phyloP scores from a whole-genome alignment of 2,329 filamentous ascomycete genomes.

The Verticillium zaregamsianum region DNA sequence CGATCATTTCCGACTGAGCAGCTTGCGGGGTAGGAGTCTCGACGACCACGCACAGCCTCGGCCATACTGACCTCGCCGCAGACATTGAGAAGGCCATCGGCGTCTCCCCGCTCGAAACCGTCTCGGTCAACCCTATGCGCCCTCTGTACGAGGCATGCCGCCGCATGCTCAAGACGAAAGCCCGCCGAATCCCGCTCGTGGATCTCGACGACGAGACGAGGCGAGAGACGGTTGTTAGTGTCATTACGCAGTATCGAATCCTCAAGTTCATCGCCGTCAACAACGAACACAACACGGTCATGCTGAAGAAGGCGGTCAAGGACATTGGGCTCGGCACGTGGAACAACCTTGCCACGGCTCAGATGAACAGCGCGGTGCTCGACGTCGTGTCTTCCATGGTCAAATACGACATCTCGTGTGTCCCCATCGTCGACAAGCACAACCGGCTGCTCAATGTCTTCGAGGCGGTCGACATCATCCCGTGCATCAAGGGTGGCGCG shows the following conservation, averaged over 20 bases:
- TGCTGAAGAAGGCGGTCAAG: slow-evolving; percentile 79
- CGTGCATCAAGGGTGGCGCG: slow-evolving; percentile 85
- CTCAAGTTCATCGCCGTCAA: slow-evolving; percentile 99
- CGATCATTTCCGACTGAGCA: slow-evolving; percentile 90
- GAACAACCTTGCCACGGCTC: slow-evolving; percentile 71
- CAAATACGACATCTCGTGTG: slow-evolving; percentile 86
- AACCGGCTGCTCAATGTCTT: slow-evolving; percentile 87
- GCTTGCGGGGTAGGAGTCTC: slow-evolving; percentile 71
- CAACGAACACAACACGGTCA: slow-evolving; percentile 75
- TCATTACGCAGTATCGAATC: slow-evolving; percentile 97
- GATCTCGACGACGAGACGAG: slow-evolving; percentile 93
- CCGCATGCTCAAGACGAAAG: slow-evolving; percentile 89
- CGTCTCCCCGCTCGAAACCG: slow-evolving; percentile 85
- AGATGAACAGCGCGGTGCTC: slow-evolving; percentile 87
- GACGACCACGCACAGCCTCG: not conserved
- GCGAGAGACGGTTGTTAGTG: slow-evolving; percentile 88
- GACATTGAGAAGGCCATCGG: slow-evolving; percentile 95
- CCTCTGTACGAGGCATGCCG: slow-evolving; percentile 94
- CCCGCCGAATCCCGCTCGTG: slow-evolving; percentile 87
- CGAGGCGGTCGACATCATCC: slow-evolving; percentile 95
- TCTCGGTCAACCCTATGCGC: slow-evolving; percentile 87
- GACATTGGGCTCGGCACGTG: slow-evolving; percentile 88
- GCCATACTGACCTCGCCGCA: slow-evolving; percentile 28
- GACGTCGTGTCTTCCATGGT: slow-evolving; percentile 94
- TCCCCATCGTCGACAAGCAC: slow-evolving; percentile 83